Evolutionary conservation across 1,139 yeast species (phyloP).

Genomic region (Candida frijolesensis): DNA sequence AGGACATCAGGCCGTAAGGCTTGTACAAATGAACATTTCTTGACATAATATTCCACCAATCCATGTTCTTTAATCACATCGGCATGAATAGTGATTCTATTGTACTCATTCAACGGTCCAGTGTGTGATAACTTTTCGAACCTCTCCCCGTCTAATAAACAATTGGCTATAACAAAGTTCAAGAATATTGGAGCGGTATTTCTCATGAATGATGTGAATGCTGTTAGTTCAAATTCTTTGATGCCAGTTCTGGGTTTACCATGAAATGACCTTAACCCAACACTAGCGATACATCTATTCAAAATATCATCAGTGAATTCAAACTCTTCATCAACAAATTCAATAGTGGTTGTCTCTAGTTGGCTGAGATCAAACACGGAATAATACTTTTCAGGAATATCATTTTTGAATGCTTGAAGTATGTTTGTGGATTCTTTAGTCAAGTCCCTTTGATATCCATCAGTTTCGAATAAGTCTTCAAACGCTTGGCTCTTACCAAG

Average conservation of each 20-base stretch:
- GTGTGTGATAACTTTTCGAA: slow-evolving; percentile 11
- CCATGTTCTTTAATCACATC: slow-evolving; percentile 55
- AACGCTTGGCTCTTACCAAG: slow-evolving; percentile 29
- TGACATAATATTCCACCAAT: slow-evolving; percentile 46
- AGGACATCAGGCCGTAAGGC: slow-evolving; percentile 25
- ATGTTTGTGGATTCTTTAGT: slow-evolving; percentile 16
- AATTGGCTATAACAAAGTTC: slow-evolving; percentile 23
- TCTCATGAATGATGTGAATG: slow-evolving; percentile 52
- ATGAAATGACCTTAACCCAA: slow-evolving; percentile 40
- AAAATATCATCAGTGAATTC: slow-evolving; percentile 21
- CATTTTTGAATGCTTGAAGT: slow-evolving; percentile 23
- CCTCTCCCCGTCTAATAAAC: slow-evolving; percentile 16
- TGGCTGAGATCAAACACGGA: slow-evolving; percentile 18
- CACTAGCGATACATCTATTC: slow-evolving; percentile 42
- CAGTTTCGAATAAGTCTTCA: slow-evolving; percentile 8
- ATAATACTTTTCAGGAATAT: slow-evolving; percentile 26
- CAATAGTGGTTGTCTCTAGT: slow-evolving; percentile 19
- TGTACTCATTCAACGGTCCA: slow-evolving; percentile 8
- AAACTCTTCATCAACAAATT: slow-evolving; percentile 21
- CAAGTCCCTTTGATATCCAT: slow-evolving; percentile 27
- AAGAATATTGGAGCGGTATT: slow-evolving; percentile 42
- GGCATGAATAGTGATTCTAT: slow-evolving; percentile 29
- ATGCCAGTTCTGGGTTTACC: slow-evolving; percentile 8
- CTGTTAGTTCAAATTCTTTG: slow-evolving; percentile 45
- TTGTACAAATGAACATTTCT: slow-evolving; percentile 40